Evolutionary conservation across 345 rosid species (phyloP), one percentile per base, ranked within the genome.

Genomic region (Jatropha curcas): DNA sequence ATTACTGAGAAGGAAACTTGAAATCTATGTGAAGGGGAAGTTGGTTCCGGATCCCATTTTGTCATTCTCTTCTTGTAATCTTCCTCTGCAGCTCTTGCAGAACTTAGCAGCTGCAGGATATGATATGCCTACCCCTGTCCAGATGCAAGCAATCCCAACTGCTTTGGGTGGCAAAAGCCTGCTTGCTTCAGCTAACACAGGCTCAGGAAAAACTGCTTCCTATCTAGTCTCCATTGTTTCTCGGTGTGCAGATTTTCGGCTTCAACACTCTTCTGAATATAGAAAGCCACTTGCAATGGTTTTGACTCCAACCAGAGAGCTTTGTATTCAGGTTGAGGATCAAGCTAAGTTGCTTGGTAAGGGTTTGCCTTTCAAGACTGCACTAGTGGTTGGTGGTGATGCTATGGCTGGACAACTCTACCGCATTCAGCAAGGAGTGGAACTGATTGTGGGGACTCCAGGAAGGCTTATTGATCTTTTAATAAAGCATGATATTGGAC

Each of bases 311-410:
- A 92, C 95, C 27, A 89, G 98, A 80, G 97, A 94, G 82, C 93
- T 94, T 20, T 88, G 90, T 52, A 84, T 89, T 71, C 98, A 94
- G 81, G 88, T 92, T 43, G 98, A 94, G 85, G 91, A 89, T 56
- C 92, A 89, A 75, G 98, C 98, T 33, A 94, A 94, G 88, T 65
- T 86, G 74, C 87, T 94, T 34, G 97, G 95, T n/a, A 90, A 86
- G 82, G 97, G 97, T 66, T 81, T 94, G 80, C 97, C 91, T 34
- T 92, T 94, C 75, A 92, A 89, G 81, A 90, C 97, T 60, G 98
- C 98, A 4, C 97, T 92, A 45, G 92, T 92, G 53, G 97, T 92
- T 64, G 97, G 97, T 57, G 97, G 97, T 14, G 93, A 90, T 74
- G 84, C 97, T 66, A 86, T 94, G 85, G 84, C 93, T 61, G 80